Evolutionary conservation across 2,329 filamentous ascomycete species (phyloP).

Genomic region (Gaeumannomyces sp.): DNA sequence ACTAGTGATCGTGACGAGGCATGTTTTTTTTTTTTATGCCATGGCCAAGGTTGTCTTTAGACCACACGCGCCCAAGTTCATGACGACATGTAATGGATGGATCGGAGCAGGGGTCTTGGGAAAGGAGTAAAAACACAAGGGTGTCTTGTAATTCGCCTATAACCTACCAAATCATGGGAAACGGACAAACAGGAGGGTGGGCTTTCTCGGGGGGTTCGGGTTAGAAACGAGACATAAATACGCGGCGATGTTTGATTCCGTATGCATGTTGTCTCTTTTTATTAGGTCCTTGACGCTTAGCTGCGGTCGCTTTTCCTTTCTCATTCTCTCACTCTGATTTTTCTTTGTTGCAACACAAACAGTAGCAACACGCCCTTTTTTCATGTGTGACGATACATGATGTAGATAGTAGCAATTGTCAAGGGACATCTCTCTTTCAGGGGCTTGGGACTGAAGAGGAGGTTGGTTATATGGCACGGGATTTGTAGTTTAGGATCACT

Average conservation of each 20-base stretch:
- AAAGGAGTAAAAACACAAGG: neutral
- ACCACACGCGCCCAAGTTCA: neutral
- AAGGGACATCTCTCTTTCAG: too few relatives aligned
- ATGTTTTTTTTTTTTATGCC: neutral
- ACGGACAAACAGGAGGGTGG: neutral
- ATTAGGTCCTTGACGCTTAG: neutral
- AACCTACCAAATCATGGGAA: neutral
- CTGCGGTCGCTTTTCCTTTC: too few relatives aligned
- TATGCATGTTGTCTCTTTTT: neutral
- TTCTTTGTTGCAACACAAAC: too few relatives aligned
- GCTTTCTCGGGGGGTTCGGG: neutral
- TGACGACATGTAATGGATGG: neutral
- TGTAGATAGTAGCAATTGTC: too few relatives aligned
- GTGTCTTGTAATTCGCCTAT: neutral
- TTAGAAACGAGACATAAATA: neutral
- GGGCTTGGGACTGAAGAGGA: too few relatives aligned
- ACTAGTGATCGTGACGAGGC: conserved; percentile 35
- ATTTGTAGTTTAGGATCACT: too few relatives aligned
- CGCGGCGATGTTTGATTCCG: neutral
- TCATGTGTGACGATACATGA: too few relatives aligned
- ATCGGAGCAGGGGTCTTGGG: neutral
- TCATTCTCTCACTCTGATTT: too few relatives aligned
- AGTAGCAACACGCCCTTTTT: too few relatives aligned
- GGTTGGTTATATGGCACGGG: too few relatives aligned
- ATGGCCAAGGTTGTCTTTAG: neutral